These are phyloP conservation scores for Quercus rubra DNA, from an alignment of 306 rosid species.

Conservation along the genomic window DNA sequence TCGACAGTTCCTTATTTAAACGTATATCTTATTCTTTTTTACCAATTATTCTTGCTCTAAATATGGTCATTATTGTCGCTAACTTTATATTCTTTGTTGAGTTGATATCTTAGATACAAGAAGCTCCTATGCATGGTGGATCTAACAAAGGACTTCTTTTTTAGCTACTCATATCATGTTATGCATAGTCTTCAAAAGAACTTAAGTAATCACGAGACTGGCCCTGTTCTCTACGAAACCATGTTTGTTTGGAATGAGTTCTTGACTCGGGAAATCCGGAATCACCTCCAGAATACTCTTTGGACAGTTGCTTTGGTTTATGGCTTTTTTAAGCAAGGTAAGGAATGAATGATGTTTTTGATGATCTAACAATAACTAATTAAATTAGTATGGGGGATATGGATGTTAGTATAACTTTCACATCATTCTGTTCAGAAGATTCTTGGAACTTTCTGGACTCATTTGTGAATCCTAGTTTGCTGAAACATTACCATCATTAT, in stretches of 20 bases:
- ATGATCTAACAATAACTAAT: neutral
- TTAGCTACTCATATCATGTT: conserved; percentile 92
- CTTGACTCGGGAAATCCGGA: conserved; percentile 84
- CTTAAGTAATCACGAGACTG: conserved; percentile 51
- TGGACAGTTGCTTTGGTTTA: conserved; percentile 97
- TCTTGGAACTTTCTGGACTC: neutral
- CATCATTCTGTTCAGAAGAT: neutral
- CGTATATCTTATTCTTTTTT: neutral
- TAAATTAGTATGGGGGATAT: neutral
- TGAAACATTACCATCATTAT: neutral
- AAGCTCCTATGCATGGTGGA: conserved; percentile 98
- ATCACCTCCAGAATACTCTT: conserved; percentile 59
- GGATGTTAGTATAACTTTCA: neutral
- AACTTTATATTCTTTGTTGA: conserved; percentile 14
- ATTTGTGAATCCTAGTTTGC: too few species aligned
- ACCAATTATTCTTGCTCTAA: neutral
- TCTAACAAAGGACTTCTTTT: conserved; percentile 98
- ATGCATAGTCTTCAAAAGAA: conserved; percentile 94
- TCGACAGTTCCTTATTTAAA: neutral
- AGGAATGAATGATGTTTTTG: neutral
- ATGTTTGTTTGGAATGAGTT: conserved; percentile 98
- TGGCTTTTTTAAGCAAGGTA: conserved; percentile 94
- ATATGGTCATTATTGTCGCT: neutral
- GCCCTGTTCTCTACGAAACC: conserved; percentile 64
- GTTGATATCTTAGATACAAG: conserved; percentile 88